phyloP scores from a whole-genome alignment of 495 filamentous ascomycete genomes.

The Trichoderma reesei region DNA sequence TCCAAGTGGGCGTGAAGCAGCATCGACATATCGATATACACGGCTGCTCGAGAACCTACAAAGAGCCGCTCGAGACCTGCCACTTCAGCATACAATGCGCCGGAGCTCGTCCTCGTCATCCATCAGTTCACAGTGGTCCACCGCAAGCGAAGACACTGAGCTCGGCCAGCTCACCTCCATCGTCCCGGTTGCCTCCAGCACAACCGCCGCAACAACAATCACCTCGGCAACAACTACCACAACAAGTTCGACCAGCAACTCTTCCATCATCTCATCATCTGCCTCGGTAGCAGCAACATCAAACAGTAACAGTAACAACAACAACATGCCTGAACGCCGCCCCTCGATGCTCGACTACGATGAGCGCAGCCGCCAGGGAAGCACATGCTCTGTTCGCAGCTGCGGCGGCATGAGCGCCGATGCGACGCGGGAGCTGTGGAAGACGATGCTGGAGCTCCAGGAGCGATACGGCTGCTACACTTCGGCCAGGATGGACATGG shows the following conservation, averaged over 20 bases:
- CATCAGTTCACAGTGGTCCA: not conserved
- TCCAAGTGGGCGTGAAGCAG: not conserved
- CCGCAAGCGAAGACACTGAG: constrained; percentile 6
- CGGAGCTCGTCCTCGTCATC: not conserved
- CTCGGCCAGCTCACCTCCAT: not conserved
- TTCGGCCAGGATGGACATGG: constrained; percentile 34
- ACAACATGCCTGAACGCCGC: not conserved
- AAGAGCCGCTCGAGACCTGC: not conserved
- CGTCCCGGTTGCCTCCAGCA: not conserved
- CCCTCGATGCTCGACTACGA: not conserved
- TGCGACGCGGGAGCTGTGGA: constrained; percentile 31
- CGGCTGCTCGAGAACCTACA: not conserved
- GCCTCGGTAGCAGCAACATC: not conserved
- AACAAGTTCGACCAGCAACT: not conserved
- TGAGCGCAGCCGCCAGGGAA: constrained; percentile 4
- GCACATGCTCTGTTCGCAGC: not conserved
- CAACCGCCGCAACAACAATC: constrained; percentile 5
- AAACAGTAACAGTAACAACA: not conserved
- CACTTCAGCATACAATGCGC: not conserved
- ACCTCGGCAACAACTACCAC: constrained; percentile 4
- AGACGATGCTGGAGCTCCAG: constrained; percentile 36
- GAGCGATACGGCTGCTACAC: constrained; percentile 35
- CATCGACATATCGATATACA: not conserved
- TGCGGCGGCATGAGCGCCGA: constrained; percentile 8
- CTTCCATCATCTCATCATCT: not conserved